Evolutionary conservation across 2,329 filamentous ascomycete genomes (phyloP), one percentile per base, ranked within the genome.

Genomic region (Alternaria angustiovoidea): DNA sequence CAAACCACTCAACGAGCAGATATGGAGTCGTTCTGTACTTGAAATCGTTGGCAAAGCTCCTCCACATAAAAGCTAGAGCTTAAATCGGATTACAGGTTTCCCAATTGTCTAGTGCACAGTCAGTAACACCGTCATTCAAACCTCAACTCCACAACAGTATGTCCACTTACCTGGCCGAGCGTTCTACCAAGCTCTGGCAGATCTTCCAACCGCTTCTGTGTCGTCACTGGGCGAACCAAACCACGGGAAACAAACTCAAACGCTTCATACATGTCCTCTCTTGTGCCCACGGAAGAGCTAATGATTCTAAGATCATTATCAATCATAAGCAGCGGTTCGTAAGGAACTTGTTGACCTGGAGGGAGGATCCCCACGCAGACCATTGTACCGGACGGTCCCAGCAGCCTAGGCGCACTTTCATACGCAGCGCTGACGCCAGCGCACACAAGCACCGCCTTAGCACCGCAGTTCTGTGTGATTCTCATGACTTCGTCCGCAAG

Each of bases 1-100:
- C 5, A 1, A 1, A 34, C 14, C 5, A 6, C 1, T 6, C 12
- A 16, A 16, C 1, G 5, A 34, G 6, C 32, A 2, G 5, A 34
- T 0, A n/a, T n/a, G n/a, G n/a, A n/a, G n/a, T n/a, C n/a, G n/a
- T n/a, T n/a, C n/a, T n/a, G n/a, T n/a, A n/a, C n/a, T n/a, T n/a
- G n/a, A n/a, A n/a, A n/a, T n/a, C n/a, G n/a, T n/a, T n/a, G n/a
- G n/a, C n/a, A n/a, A n/a, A n/a, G n/a, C n/a, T n/a, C n/a, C n/a
- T n/a, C n/a, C n/a, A 30, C 28, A 30, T 4, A 11, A 11, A 1
- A 30, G 1, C 28, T 30, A 30, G 0, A 30, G 28, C 34, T 38
- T n/a, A 1, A 38, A 38, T 2, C 16, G 34, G 7, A 38, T 38
- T n/a, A 38, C 34, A 38, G 34, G 34, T 2, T 38, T 38, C 0